phyloP scores from a whole-genome alignment of 176 grass and related monocot species.

The Dendrocalamus sinicus region DNA sequence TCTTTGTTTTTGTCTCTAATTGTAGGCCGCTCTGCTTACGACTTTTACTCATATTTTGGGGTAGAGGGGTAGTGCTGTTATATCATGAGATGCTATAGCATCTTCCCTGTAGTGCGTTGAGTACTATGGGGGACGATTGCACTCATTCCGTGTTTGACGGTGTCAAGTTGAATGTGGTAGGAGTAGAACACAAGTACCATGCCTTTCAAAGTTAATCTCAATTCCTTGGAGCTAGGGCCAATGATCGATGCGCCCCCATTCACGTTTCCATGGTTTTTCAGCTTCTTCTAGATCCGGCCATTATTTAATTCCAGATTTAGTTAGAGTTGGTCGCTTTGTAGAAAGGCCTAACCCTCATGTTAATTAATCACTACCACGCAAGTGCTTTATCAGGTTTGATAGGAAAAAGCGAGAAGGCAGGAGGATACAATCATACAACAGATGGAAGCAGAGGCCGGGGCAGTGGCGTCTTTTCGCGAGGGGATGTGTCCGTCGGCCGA shows the following conservation, averaged over 20 bases:
- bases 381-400: not conserved
- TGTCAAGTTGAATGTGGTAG: not conserved
- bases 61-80: too few species aligned
- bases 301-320: not conserved
- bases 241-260: not conserved
- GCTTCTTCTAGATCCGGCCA: not conserved
- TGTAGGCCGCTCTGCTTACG: too few species aligned
- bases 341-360: not conserved
- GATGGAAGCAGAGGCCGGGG: not conserved
- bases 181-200: not conserved
- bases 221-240: not conserved
- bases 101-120: not conserved
- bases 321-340: not conserved
- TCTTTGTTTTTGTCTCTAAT: too few species aligned
- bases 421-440: not conserved
- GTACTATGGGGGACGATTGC: not conserved
- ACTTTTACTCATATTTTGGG: too few species aligned
- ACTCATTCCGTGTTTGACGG: slow-evolving; percentile 23
- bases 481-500: not conserved
- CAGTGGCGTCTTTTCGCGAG: not conserved
- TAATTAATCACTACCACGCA: not conserved
- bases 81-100: not conserved
- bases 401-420: slow-evolving; percentile 5
- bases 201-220: not conserved
- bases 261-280: slow-evolving; percentile 27